Evolutionary conservation across 1,284 basidiomycete genomes (phyloP).

Genomic region (Taiwanofungus camphoratus): DNA sequence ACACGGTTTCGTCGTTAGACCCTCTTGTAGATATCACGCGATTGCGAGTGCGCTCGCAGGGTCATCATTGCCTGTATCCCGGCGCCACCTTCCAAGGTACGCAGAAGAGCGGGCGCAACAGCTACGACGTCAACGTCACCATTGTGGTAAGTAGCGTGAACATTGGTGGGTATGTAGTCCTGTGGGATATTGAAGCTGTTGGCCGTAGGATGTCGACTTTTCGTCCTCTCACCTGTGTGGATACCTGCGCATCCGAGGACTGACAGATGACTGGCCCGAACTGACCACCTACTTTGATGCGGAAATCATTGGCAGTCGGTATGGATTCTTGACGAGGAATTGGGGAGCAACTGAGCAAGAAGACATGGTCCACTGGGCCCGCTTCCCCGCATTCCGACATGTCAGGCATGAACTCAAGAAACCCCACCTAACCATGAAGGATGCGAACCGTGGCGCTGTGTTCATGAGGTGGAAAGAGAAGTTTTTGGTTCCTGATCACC

Average conservation of each 20-base stretch:
- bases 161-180: constrained; percentile 3
- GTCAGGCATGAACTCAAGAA: constrained; percentile 69
- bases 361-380: constrained; percentile 87
- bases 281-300: constrained; percentile 93
- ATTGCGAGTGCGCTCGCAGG: constrained; percentile 65
- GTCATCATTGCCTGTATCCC: constrained; percentile 70
- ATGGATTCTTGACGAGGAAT: constrained; percentile 82
- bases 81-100: constrained; percentile 48
- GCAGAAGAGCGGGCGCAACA: constrained; percentile 49
- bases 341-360: constrained; percentile 86
- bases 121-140: constrained; percentile 52
- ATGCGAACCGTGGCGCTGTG: constrained; percentile 67
- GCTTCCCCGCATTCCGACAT: constrained; percentile 85
- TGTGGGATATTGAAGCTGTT: constrained; percentile 27
- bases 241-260: constrained; percentile 82
- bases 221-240: constrained; percentile 71
- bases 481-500: constrained; percentile 91
- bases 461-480: constrained; percentile 98
- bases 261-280: constrained; percentile 82
- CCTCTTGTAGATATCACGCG: constrained; percentile 70
- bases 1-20: constrained; percentile 33
- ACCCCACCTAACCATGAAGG: constrained; percentile 71
- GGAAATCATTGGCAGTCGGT: constrained; percentile 84
- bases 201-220: constrained; percentile 75
- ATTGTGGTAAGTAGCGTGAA: constrained; percentile 39